Conservation (phyloP, 257 asterid genomes). For the Pogostemon cablin region DNA sequence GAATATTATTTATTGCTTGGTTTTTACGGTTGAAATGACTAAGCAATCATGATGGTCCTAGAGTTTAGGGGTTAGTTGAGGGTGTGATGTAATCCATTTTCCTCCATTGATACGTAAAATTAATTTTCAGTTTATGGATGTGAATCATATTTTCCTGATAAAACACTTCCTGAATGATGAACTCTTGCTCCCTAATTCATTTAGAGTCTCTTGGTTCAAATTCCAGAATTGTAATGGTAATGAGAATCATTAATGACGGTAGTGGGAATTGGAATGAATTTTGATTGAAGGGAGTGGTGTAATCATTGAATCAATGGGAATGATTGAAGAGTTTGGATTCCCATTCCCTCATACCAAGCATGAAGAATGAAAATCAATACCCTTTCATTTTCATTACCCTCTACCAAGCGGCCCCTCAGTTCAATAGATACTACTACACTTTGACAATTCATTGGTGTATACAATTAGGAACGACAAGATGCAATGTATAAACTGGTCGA, state of each 20-base stretch:
- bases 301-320: too few species aligned
- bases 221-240: too few species aligned
- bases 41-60: not conserved
- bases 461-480: slow-evolving; percentile 89
- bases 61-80: not conserved
- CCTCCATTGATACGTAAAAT: not conserved
- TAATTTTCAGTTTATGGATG: not conserved
- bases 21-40: slow-evolving; percentile 11
- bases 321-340: too few species aligned
- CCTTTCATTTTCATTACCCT: too few species aligned
- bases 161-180: slow-evolving; percentile 15
- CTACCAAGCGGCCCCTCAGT: not conserved
- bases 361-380: too few species aligned
- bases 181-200: slow-evolving; percentile 1
- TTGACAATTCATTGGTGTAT: slow-evolving; percentile 28
- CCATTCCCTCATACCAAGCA: too few species aligned
- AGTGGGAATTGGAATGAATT: too few species aligned
- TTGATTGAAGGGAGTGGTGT: too few species aligned
- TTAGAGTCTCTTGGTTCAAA: not conserved
- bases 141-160: not conserved
- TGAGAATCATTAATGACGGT: too few species aligned
- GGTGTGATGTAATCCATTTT: not conserved
- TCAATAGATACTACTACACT: slow-evolving; percentile 21
- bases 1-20: slow-evolving; percentile 1
- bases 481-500: slow-evolving; percentile 98